phyloP scores from a whole-genome alignment of 129 eudicot species.

The Kitagawia praeruptora region DNA sequence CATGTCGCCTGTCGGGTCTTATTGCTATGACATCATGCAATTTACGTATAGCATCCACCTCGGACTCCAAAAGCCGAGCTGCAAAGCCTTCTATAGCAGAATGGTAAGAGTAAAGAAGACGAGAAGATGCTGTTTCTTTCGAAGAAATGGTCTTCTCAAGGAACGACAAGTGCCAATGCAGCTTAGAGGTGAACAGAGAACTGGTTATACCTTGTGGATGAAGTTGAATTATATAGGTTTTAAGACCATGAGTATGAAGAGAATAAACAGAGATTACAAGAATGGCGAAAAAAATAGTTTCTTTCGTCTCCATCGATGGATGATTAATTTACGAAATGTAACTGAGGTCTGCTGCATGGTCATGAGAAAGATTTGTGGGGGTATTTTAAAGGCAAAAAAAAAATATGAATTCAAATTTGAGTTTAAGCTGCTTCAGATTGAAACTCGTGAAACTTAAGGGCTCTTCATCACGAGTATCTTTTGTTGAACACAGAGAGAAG shows the following conservation, averaged over 20 bases:
- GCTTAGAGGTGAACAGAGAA: slow-evolving; percentile 45
- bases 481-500: slow-evolving; percentile 18
- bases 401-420: slow-evolving; percentile 19
- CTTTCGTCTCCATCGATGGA: slow-evolving; percentile 31
- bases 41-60: slow-evolving; percentile 32
- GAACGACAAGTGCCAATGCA: slow-evolving; percentile 78
- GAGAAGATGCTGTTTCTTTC: slow-evolving; percentile 42
- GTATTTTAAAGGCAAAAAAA: slow-evolving; percentile 39
- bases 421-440: slow-evolving; percentile 25
- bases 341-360: slow-evolving; percentile 12
- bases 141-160: slow-evolving; percentile 36
- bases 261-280: slow-evolving; percentile 16
- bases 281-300: slow-evolving; percentile 6
- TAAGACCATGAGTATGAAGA: slow-evolving; percentile 26
- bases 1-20: slow-evolving; percentile 54
- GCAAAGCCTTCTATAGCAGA: slow-evolving; percentile 88
- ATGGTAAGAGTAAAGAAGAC: slow-evolving; percentile 73
- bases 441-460: slow-evolving; percentile 71
- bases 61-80: slow-evolving; percentile 50
- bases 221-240: slow-evolving; percentile 77
- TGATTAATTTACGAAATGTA: not conserved
- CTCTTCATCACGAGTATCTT: slow-evolving; percentile 52
- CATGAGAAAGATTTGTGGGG: slow-evolving; percentile 14
- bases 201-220: slow-evolving; percentile 44
- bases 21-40: slow-evolving; percentile 57